Evolutionary conservation across 2,329 filamentous ascomycete species (phyloP), one percentile per base, ranked within the genome.

Genomic region (Talaromyces sp.): DNA sequence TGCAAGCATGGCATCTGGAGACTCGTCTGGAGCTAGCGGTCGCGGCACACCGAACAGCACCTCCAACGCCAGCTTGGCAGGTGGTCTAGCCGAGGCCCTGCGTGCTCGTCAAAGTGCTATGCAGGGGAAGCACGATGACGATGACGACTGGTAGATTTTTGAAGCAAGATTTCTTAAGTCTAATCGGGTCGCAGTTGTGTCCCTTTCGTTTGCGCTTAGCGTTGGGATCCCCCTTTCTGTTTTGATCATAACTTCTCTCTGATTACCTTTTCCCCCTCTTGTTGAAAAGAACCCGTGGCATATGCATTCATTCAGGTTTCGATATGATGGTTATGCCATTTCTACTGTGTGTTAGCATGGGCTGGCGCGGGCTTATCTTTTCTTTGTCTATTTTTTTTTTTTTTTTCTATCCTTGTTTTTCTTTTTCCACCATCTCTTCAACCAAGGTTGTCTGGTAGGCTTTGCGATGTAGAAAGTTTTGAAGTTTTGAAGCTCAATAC

Each of bases 1-100:
- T 2, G 75, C 77, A 40, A 81, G 77, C 59, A 73, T 77, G 69
- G 75, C 73, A 49, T 75, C 74, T 17, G 61, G 72, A 52, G 59
- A 86, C 76, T 73, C 84, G 75, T 60, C 82, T 69, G 49, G 83
- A 78, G 81, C 82, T 47, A 90, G 87, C 64, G 83, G 87, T 35
- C 88, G 86, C 61, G 86, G 79, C 57, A 91, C 88, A 4, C 87
- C 88, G 3, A 91, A 75, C 55, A 78, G 75, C 57, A 60, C 71
- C 32, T 75, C 71, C n/a, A 77, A 76, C 51, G 72, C 86, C 13
- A 89, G 86, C 69, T 70, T 91, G 55, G 86, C 84, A 3, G 88
- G 87, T 44, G 89, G 88, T 41, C 74, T 94, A 61, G 90, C 90
- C 2, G 89, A 92, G 69, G 89, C 89, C n/a, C 75, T 94, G 63